phyloP scores from a whole-genome alignment of 441 rosid species.

The Syzygium malaccense region DNA sequence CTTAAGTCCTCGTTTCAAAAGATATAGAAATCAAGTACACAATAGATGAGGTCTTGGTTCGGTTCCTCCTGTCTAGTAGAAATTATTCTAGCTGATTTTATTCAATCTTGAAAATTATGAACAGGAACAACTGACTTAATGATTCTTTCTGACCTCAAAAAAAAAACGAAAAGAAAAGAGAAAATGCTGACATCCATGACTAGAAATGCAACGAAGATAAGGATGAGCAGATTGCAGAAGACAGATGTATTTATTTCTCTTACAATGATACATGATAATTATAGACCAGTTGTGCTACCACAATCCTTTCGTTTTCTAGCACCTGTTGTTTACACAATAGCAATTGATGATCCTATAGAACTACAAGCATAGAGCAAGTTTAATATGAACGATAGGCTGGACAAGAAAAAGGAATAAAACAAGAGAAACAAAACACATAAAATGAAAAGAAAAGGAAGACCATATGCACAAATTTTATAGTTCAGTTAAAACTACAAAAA shows the following conservation, averaged over 20 bases:
- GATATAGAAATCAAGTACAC: not conserved
- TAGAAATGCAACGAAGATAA: not conserved
- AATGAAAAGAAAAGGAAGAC: not conserved
- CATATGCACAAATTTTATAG: slow-evolving; percentile 38
- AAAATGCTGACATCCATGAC: not conserved
- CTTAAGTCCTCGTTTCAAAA: not conserved
- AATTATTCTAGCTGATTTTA: not conserved
- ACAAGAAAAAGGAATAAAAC: not conserved
- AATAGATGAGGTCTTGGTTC: not conserved
- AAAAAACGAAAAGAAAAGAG: too few species aligned
- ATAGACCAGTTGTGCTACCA: not conserved
- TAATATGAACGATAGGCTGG: slow-evolving; percentile 1
- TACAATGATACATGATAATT: not conserved
- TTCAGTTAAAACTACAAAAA: slow-evolving; percentile 9
- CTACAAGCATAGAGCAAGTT: not conserved
- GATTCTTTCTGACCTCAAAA: not conserved
- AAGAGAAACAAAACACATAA: not conserved
- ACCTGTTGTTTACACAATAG: slow-evolving; percentile 7
- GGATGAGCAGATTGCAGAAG: not conserved
- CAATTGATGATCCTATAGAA: slow-evolving; percentile 7
- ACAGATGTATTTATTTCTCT: not conserved
- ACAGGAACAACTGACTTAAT: not conserved
- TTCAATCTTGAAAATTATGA: not conserved
- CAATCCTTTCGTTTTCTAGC: slow-evolving; percentile 7
- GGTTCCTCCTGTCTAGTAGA: not conserved